phyloP scores from a whole-genome alignment of 83 land plant genomes.

The Picea abies region DNA sequence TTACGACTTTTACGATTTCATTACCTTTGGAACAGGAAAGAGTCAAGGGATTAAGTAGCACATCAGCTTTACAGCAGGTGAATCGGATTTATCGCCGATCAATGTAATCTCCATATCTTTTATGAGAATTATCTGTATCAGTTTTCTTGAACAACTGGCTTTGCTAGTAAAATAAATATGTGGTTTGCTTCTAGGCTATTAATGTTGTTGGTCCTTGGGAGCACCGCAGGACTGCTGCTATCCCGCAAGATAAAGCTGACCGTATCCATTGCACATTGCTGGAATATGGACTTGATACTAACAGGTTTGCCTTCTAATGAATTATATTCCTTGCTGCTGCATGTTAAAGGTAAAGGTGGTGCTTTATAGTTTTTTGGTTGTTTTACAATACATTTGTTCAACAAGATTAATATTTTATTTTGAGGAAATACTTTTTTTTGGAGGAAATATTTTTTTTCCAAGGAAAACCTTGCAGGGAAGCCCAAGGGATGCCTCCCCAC shows the following conservation, averaged over 20 bases:
- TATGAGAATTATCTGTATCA: neutral
- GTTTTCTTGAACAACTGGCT: neutral
- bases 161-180: slow-evolving; percentile 4
- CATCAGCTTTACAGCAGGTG: neutral
- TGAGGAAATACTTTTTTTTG: no score
- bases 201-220: neutral
- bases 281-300: slow-evolving; percentile 11
- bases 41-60: neutral
- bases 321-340: neutral
- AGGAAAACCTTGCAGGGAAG: no score
- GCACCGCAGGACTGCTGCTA: slow-evolving; percentile 2
- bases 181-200: neutral
- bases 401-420: no score
- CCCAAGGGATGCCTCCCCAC: no score
- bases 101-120: neutral
- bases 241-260: neutral
- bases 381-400: neutral
- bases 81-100: slow-evolving; percentile 7
- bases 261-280: slow-evolving; percentile 8
- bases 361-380: neutral
- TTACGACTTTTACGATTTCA: neutral
- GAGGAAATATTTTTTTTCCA: no score
- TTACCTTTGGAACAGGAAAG: slow-evolving; percentile 15
- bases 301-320: neutral
- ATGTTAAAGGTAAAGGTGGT: neutral